Base-by-base conservation (phyloP, 208 protist genomes). In the Crithidia brevicula region DNA sequence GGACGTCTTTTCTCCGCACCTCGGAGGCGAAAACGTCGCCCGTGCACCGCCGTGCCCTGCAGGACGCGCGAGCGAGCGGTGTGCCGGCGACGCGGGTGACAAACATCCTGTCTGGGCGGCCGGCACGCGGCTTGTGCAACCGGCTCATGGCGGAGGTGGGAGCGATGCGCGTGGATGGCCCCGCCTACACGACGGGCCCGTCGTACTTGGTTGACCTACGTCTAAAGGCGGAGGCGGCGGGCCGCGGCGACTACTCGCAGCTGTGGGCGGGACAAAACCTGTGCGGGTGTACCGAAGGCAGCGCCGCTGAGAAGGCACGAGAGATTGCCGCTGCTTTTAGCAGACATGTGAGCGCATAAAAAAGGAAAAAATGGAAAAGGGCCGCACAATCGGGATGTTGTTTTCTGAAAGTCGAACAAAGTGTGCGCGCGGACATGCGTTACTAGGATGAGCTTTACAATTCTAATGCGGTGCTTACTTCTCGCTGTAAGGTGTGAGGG, bases 1-100 rank as follows among this genome's bases (percentile, higher is more conserved):
- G 81, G 31, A 81, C 81, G 18, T 23, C 61, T 6, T 80, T 86
- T 36, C 28, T 83, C 57, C 63, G 43, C 23, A 60, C 53, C n/a
- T 42, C 16, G 23, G 79, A 85, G 70, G 49, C 58, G 16, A 47
- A 27, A 10, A 78, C 64, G 13, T 45, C 36, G 27, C 20, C 46
- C 7, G 28, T 72, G 50, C 72, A 78, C 36, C 64, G 64, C 36
- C 8, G 18, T 4, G 63, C 72, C 18, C 43, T 78, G 20, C 53
- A 56, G 46, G 16, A 16, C 6, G 57, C 71, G 25, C 33, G 31
- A 3, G 25, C 10, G 28, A 38, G 40, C 13, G 31, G 43, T 22
- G 42, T 42, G 27, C 56, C 28, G 28, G 51, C 57, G 38, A 40
- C 43, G 20, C 52, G 56, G 16, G 22, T 61, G 20, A 77, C 63